These are phyloP conservation scores for Chlorella variabilis DNA, from an alignment of 163 green algal species.

Conservation along the genomic window DNA sequence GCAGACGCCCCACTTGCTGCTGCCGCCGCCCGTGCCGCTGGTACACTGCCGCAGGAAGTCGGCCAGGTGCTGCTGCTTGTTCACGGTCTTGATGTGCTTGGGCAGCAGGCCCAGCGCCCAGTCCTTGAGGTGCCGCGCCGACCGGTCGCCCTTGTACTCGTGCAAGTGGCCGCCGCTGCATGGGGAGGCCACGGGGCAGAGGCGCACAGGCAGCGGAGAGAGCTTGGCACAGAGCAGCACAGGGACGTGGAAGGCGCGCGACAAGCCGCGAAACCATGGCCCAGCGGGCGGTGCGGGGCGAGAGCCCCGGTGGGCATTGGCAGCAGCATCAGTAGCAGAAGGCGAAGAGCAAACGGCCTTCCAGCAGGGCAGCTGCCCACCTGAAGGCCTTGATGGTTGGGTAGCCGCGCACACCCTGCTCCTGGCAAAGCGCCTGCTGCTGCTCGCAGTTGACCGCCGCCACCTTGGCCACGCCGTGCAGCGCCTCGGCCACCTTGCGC, in stretches of 20 bases:
- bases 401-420: constrained; percentile 77
- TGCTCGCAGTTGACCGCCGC: constrained; percentile 90
- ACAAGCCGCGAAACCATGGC: too few species aligned
- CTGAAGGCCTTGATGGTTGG: constrained; percentile 82
- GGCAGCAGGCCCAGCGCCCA: constrained; percentile 77
- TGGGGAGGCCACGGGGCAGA: too few species aligned
- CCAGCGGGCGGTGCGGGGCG: not conserved
- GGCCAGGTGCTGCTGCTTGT: constrained; percentile 41
- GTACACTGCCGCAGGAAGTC: constrained; percentile 52
- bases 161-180: constrained; percentile 39
- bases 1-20: constrained; percentile 64
- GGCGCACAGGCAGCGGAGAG: not conserved
- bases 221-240: not conserved
- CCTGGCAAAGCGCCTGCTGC: constrained; percentile 69
- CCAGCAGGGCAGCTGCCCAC: not conserved
- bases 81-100: constrained; percentile 55
- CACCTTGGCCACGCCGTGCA: constrained; percentile 83
- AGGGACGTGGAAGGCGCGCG: not conserved
- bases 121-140: constrained; percentile 62
- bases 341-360: not conserved
- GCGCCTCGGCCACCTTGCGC: constrained; percentile 64
- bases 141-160: constrained; percentile 77
- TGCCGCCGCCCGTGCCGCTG: constrained; percentile 25
- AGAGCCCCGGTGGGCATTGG: not conserved
- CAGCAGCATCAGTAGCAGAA: not conserved